phyloP scores from a whole-genome alignment of 805 yeast species.

The Wickerhamiella parazyma region DNA sequence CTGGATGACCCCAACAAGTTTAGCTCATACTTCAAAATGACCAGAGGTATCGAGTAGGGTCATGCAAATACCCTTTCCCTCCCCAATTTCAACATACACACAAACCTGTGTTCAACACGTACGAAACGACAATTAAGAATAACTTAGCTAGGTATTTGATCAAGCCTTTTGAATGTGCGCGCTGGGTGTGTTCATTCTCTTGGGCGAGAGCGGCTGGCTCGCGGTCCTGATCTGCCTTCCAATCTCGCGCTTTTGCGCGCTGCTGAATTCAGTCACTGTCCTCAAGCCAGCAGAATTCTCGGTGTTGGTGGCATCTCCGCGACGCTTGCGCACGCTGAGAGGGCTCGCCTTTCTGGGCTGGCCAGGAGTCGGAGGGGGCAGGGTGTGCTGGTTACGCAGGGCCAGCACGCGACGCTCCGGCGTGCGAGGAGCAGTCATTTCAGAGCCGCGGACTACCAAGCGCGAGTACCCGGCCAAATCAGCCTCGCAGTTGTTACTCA shows the following conservation, averaged over 20 bases:
- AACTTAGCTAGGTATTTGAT: background rate
- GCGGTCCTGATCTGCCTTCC: conserved; percentile 23
- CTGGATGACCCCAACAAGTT: conserved; percentile 21
- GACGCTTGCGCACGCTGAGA: conserved; percentile 4
- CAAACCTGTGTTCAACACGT: background rate
- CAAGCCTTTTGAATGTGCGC: background rate
- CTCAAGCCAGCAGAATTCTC: background rate
- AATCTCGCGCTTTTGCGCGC: conserved; percentile 12
- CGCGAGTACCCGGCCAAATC: conserved; percentile 27
- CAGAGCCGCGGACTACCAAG: conserved; percentile 21
- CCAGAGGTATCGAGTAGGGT: conserved; percentile 16
- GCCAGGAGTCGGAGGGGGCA: conserved; percentile 89
- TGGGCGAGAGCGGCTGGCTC: conserved; percentile 23
- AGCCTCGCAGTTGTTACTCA: conserved; percentile 49
- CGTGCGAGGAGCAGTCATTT: conserved; percentile 36
- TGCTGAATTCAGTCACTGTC: conserved; percentile 3
- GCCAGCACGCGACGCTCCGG: conserved; percentile 67
- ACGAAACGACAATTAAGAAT: background rate
- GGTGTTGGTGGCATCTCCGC: background rate
- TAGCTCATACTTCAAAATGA: conserved; percentile 21
- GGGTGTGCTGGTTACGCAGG: conserved; percentile 49
- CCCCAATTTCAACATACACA: background rate
- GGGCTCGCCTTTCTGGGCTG: conserved; percentile 63
- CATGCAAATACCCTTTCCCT: background rate
- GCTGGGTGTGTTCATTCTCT: conserved; percentile 6